Percentiles rank a stretch among this genome's conserved stretches.
Evolutionary conservation across 1,284 basidiomycete genomes (phyloP).

Genomic region (Sporisorium graminicola): DNA sequence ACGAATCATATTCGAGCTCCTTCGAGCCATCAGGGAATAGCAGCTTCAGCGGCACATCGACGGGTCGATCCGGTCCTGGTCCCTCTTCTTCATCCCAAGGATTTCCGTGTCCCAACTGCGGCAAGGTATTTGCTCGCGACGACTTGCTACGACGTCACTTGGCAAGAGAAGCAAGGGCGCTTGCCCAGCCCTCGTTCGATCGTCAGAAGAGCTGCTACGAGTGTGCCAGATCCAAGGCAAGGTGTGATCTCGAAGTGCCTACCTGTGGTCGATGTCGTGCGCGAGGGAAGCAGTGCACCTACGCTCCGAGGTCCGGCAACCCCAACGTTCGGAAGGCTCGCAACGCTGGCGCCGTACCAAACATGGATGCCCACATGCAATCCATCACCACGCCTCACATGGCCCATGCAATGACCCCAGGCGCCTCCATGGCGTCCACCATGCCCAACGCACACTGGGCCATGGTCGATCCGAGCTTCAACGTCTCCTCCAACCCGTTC

Average conservation of each 20-base stretch:
- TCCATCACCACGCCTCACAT: conserved; percentile 25
- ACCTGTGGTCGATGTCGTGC: conserved; percentile 59
- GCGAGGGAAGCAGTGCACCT: conserved; percentile 59
- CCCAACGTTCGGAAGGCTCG: conserved; percentile 60
- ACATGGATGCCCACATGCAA: conserved; percentile 24
- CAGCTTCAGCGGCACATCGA: conserved; percentile 19
- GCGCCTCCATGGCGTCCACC: conserved; percentile 15
- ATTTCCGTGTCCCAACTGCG: conserved; percentile 57
- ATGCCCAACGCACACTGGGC: conserved; percentile 35
- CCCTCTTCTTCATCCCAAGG: conserved; percentile 46
- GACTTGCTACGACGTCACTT: conserved; percentile 58
- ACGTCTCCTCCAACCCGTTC: conserved; percentile 23
- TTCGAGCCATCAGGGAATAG: conserved; percentile 29
- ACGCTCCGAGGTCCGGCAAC: conserved; percentile 62
- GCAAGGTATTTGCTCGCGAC: conserved; percentile 57
- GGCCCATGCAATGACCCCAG: conserved; percentile 7
- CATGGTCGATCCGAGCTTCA: conserved; percentile 26
- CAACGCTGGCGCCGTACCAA: conserved; percentile 20
- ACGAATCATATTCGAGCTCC: conserved; percentile 45
- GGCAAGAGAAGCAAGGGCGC: conserved; percentile 55
- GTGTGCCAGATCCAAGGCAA: conserved; percentile 60
- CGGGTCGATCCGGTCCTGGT: conserved; percentile 39
- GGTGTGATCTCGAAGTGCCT: conserved; percentile 64
- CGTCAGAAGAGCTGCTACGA: conserved; percentile 64
- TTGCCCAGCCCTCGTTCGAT: conserved; percentile 57